Percentiles rank a stretch among this genome's conserved stretches.
These are phyloP conservation scores for Syzygium aqueum DNA, from an alignment of 345 rosid species.

Conservation along the genomic window DNA sequence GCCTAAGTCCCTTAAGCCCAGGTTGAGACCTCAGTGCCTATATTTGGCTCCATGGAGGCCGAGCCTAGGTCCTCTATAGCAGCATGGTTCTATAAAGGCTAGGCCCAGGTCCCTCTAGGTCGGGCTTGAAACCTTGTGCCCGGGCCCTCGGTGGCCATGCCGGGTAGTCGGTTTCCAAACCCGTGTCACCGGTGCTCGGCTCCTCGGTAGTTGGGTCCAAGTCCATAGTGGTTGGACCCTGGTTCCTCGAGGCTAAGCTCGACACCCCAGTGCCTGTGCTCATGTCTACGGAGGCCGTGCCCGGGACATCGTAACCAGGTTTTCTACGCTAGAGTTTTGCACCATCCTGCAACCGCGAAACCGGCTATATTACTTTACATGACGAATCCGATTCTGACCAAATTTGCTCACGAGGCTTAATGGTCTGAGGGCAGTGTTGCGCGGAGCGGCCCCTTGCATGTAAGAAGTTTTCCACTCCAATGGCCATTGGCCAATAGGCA, in stretches of 20 bases:
- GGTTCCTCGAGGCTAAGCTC: neutral
- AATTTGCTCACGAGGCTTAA: neutral
- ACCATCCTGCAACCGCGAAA: neutral
- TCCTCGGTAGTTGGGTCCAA: neutral
- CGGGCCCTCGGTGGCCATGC: too few relatives aligned
- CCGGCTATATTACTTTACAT: neutral
- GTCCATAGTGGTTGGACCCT: neutral
- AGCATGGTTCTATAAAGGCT: neutral
- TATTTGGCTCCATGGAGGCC: rapidly evolving
- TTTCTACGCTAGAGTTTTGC: neutral
- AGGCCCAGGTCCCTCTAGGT: neutral
- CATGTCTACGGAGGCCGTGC: neutral
- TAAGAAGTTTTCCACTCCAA: neutral
- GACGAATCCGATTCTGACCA: neutral
- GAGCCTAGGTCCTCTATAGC: rapidly evolving
- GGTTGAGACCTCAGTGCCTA: neutral
- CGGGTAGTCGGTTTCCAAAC: neutral
- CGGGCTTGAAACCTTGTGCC: neutral
- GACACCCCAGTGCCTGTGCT: neutral
- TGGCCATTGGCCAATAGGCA: neutral
- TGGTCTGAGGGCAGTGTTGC: neutral
- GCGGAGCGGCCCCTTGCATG: neutral
- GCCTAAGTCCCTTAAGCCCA: neutral
- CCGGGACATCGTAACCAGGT: neutral
- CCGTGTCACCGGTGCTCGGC: neutral